Evolutionary conservation across 75 land plant genomes (phyloP).

Genomic region (Cunninghamia lanceolata): DNA sequence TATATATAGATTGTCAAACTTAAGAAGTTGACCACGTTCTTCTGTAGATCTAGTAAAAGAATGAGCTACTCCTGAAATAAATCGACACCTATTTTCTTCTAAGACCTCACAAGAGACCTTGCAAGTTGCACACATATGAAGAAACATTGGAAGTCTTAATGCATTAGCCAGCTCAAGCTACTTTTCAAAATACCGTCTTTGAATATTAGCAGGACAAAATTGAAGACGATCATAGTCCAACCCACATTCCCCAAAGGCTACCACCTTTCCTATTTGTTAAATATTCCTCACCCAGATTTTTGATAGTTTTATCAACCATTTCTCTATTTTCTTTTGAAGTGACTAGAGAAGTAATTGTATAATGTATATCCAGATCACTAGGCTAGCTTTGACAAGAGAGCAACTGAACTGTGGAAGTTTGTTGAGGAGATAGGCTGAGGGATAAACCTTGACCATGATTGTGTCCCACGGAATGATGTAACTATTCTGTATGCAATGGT

Average conservation of each 20-base stretch:
- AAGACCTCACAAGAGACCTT: too few relatives aligned
- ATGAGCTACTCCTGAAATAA: conserved; percentile 81
- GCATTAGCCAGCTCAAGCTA: too few relatives aligned
- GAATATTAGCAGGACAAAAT: too few relatives aligned
- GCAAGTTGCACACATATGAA: too few relatives aligned
- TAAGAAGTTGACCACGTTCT: conserved; percentile 71
- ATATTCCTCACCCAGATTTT: too few relatives aligned
- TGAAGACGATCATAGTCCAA: too few relatives aligned
- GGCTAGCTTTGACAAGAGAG: conserved; percentile 2
- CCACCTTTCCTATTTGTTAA: too few relatives aligned
- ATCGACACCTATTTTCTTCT: too few relatives aligned
- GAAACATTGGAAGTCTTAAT: too few relatives aligned
- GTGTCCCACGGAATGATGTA: background rate
- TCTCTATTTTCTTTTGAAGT: background rate
- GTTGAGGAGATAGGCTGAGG: conserved; percentile 59
- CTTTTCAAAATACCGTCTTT: too few relatives aligned
- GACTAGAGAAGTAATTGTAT: background rate
- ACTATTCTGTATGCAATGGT: background rate
- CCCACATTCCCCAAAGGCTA: too few relatives aligned
- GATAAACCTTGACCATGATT: conserved; percentile 48
- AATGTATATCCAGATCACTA: background rate
- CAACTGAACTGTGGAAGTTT: conserved; percentile 4
- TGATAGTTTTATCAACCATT: background rate
- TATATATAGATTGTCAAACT: conserved; percentile 69
- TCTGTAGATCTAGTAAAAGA: conserved; percentile 91